Evolutionary conservation across 805 yeast genomes (phyloP).

Genomic region (Candida tibetensis): DNA sequence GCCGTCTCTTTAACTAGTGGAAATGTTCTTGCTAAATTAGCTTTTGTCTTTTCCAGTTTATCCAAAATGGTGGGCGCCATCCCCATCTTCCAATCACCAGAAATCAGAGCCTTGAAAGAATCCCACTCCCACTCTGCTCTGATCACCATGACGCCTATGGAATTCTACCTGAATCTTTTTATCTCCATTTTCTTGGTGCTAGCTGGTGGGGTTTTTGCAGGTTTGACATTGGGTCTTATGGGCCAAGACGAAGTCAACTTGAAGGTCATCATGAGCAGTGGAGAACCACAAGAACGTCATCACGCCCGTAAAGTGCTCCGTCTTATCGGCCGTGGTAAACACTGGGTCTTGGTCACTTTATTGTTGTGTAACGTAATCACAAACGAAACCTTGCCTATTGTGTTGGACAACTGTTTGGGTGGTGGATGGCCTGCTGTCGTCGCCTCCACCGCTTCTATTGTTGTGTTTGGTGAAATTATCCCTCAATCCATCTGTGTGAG

Average conservation of each 20-base stretch:
- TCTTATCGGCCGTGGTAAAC: constrained; percentile 80
- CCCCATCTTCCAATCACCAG: constrained; percentile 20
- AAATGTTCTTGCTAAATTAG: constrained; percentile 25
- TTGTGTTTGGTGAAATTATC: constrained; percentile 92
- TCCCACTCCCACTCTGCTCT: constrained; percentile 12
- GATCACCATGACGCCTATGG: constrained; percentile 28
- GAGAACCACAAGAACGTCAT: constrained; percentile 64
- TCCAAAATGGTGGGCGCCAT: constrained; percentile 34
- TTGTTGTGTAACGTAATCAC: constrained; percentile 85
- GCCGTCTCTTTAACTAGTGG: constrained; percentile 23
- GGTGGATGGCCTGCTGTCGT: constrained; percentile 98
- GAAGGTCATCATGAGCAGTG: constrained; percentile 86
- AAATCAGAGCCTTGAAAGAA: constrained; percentile 5
- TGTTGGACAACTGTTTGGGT: constrained; percentile 86
- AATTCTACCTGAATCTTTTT: constrained; percentile 47
- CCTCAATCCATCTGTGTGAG: constrained; percentile 94
- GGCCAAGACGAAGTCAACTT: constrained; percentile 96
- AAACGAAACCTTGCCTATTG: constrained; percentile 91
- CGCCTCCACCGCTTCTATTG: constrained; percentile 88
- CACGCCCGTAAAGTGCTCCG: constrained; percentile 70
- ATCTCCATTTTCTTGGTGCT: constrained; percentile 62
- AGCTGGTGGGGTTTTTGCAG: constrained; percentile 89
- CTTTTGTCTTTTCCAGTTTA: constrained; percentile 31
- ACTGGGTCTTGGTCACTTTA: constrained; percentile 92
- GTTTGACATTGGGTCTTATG: constrained; percentile 92